Evolutionary conservation across 495 filamentous ascomycete species (phyloP).

Genomic region (Hyaloscypha variabilis): DNA sequence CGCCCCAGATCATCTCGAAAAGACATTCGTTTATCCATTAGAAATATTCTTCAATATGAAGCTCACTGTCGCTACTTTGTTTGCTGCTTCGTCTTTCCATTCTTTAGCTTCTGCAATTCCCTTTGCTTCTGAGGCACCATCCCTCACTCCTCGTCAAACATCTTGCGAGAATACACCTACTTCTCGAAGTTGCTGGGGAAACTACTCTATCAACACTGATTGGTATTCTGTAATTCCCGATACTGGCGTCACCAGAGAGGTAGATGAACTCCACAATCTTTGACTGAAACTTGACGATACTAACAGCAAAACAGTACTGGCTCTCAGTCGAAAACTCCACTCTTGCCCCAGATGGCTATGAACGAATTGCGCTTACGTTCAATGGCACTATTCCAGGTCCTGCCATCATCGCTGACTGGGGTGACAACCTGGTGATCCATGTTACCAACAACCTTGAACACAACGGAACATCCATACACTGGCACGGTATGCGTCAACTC

Average conservation of each 20-base stretch:
- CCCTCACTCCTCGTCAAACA: conserved; percentile 12
- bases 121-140: conserved; percentile 12
- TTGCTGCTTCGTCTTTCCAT: conserved; percentile 7
- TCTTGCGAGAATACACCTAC: conserved; percentile 42
- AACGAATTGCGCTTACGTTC: conserved; percentile 41
- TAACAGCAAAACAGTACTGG: conserved; percentile 36
- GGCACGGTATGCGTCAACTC: conserved; percentile 48
- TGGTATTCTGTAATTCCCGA: conserved; percentile 50
- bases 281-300: neutral
- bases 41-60: conserved; percentile 21
- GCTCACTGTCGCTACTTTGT: conserved; percentile 10
- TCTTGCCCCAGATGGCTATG: conserved; percentile 51
- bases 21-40: conserved; percentile 1
- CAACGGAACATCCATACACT: conserved; percentile 46
- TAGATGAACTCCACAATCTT: conserved; percentile 14
- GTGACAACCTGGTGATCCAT: conserved; percentile 50
- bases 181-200: conserved; percentile 43
- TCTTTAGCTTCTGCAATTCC: conserved; percentile 25
- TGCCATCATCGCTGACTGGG: conserved; percentile 39
- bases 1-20: conserved; percentile 10
- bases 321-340: conserved; percentile 46
- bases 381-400: conserved; percentile 51
- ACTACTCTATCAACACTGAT: conserved; percentile 58
- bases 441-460: conserved; percentile 50
- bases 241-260: conserved; percentile 46